Conservation (phyloP, 257 asterid genomes). For the Ajuga chamaepitys region DNA sequence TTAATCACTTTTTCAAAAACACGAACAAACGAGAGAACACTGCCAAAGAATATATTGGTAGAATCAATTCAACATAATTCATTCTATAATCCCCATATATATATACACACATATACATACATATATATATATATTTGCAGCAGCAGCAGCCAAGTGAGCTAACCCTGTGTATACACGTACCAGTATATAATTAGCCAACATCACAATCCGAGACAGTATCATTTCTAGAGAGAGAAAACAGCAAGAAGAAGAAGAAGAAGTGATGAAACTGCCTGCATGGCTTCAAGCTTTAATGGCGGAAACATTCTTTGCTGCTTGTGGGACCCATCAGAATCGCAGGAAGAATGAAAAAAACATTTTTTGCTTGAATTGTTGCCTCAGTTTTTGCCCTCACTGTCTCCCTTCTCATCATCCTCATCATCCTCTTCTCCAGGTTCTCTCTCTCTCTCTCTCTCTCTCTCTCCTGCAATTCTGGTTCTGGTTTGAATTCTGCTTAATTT, state of each 20-base stretch:
- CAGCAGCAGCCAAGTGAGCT: background rate
- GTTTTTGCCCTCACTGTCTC: slow-evolving; percentile 87
- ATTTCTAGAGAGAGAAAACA: background rate
- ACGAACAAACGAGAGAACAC: too few species aligned
- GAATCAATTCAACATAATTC: background rate
- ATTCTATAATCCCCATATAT: too few species aligned
- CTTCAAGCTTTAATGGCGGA: slow-evolving; percentile 62
- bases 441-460: background rate
- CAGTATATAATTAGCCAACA: slow-evolving; percentile 20
- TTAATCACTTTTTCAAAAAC: too few species aligned
- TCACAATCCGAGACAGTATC: background rate
- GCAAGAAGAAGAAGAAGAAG: background rate
- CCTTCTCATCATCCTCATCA: slow-evolving; percentile 60
- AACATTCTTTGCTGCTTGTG: slow-evolving; percentile 63
- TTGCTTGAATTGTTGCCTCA: slow-evolving; percentile 71
- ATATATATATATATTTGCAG: too few species aligned
- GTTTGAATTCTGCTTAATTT: background rate
- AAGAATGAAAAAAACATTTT: slow-evolving; percentile 81
- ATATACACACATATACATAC: background rate
- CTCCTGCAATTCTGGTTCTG: background rate
- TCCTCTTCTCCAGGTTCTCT: slow-evolving; percentile 60
- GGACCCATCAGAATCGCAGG: slow-evolving; percentile 47
- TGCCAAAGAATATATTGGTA: slow-evolving; percentile 1
- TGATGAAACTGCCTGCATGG: slow-evolving; percentile 67
- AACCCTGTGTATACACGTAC: slow-evolving; percentile 19